A percentile compares a stretch with the other conserved stretches of the same genome.
Conservation (phyloP, 768 basidiomycete genomes). For the Tubosaeta sp. region DNA sequence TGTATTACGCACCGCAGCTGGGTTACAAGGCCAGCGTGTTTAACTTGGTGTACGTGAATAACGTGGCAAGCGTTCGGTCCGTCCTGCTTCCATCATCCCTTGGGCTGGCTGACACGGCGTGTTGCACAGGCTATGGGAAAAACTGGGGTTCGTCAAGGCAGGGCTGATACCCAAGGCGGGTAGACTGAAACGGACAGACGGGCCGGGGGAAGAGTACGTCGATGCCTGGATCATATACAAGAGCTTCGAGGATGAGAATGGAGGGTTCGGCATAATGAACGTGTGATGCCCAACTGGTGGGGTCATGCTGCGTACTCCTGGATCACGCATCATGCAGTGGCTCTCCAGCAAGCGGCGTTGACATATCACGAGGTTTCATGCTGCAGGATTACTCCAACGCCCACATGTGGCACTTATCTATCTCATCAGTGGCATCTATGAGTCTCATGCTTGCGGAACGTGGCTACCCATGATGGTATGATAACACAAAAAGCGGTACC, state of each 20-base stretch:
- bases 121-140: slow-evolving; percentile 70
- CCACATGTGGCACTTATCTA: slow-evolving; percentile 5
- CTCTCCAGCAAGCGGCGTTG: neutral
- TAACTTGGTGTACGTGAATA: slow-evolving; percentile 88
- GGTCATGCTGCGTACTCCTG: neutral
- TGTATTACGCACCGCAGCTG: slow-evolving; percentile 74
- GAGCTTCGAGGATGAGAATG: slow-evolving; percentile 48
- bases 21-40: slow-evolving; percentile 82
- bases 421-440: slow-evolving; percentile 1
- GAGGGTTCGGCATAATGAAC: neutral
- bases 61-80: slow-evolving; percentile 67
- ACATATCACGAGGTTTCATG: neutral
- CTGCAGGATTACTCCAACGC: neutral
- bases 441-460: neutral
- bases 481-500: neutral
- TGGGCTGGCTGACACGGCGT: neutral
- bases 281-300: neutral
- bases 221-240: slow-evolving; percentile 87
- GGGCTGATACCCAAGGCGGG: slow-evolving; percentile 78
- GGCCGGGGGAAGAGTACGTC: slow-evolving; percentile 77
- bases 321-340: neutral
- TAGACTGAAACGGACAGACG: slow-evolving; percentile 60
- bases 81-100: slow-evolving; percentile 8
- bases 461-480: neutral
- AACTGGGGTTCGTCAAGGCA: slow-evolving; percentile 71